Base-by-base conservation (phyloP, 192 early-diverging fungal species). In the Podila clonocystis region DNA sequence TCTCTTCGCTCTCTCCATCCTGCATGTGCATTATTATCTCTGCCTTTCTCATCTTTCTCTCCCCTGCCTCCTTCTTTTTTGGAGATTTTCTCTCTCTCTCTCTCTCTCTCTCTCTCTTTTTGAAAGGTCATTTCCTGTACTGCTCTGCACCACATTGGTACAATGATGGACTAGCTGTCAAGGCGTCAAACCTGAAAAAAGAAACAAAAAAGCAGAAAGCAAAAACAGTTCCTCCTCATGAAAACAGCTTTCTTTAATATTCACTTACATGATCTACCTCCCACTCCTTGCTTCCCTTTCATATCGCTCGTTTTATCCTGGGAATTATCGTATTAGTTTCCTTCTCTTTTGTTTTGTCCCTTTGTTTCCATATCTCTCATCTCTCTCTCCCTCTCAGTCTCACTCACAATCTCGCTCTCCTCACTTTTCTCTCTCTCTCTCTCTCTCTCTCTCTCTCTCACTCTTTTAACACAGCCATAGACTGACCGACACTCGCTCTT, bases 1-100 rank as follows among this genome's bases (percentile, higher is more conserved):
- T 19, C 6, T 11, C 30, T 41, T 65, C 64, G 5, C 28, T 45
- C 63, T 45, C 63, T 26, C 26, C 31, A 36, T n/a, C 31, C 62
- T 28, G 13, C 62, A 63, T 45, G 3, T 15, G 41, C 34, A 33
- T 61, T 33, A 33, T n/a, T 41, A 41, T 63, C 36, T 41, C 12
- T 63, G 62, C 63, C 45, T 28, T 65, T 65, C 52, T 24, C n/a
- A 12, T 22, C 5, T 55, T n/a, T 26, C 22, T 55, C 24, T 26
- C 52, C 52, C 52, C 22, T 55, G 52, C 24, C 52, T 55, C 52
- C 52, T 55, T 52, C 20, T 52, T 55, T 55, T 55, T 55, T 55
- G 20, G 22, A 26, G n/a, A n/a, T n/a, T n/a, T n/a, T n/a, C n/a
- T n/a, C n/a, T n/a, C n/a, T n/a, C n/a, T n/a, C n/a, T n/a, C n/a